These are phyloP conservation scores for Trichoderma sp. DNA, from an alignment of 2,329 filamentous ascomycete species.

Conservation along the genomic window DNA sequence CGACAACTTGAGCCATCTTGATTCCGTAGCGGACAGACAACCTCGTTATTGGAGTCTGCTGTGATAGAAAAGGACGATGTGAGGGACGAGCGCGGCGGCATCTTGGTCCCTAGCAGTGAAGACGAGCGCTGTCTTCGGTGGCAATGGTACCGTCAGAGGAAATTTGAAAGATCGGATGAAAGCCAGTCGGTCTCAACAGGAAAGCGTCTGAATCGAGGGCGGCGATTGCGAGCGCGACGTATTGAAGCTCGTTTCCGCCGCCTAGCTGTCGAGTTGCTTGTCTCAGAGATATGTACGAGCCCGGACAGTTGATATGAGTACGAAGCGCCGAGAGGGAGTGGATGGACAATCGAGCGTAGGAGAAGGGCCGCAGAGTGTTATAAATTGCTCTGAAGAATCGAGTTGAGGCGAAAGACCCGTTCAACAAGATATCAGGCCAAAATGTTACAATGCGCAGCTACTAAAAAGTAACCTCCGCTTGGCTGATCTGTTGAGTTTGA, in stretches of 20 bases:
- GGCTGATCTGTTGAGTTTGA: neutral
- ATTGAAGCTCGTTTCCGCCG: slow-evolving; percentile 28
- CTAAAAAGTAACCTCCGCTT: neutral
- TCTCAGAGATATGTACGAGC: neutral
- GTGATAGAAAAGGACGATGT: slow-evolving; percentile 90
- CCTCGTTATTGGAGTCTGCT: slow-evolving; percentile 83
- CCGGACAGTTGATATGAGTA: neutral
- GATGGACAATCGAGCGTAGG: neutral
- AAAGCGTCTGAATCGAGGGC: slow-evolving; percentile 36
- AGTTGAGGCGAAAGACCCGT: neutral
- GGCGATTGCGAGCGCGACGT: slow-evolving; percentile 31
- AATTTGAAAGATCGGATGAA: slow-evolving; percentile 36
- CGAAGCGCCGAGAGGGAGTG: neutral
- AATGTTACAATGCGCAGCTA: neutral
- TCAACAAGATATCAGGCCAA: neutral
- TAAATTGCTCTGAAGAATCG: neutral
- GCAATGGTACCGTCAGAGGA: slow-evolving; percentile 31
- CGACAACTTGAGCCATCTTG: slow-evolving; percentile 96
- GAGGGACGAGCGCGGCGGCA: slow-evolving; percentile 86
- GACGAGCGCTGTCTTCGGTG: slow-evolving; percentile 31
- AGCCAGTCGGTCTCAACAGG: slow-evolving; percentile 29
- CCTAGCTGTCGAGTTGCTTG: slow-evolving; percentile 11
- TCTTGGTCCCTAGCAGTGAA: slow-evolving; percentile 62
- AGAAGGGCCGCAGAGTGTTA: neutral
- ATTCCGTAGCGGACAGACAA: slow-evolving; percentile 92